Evolutionary conservation across 176 grass and related monocot species (phyloP).

Genomic region (Urochloa ruziziensis): DNA sequence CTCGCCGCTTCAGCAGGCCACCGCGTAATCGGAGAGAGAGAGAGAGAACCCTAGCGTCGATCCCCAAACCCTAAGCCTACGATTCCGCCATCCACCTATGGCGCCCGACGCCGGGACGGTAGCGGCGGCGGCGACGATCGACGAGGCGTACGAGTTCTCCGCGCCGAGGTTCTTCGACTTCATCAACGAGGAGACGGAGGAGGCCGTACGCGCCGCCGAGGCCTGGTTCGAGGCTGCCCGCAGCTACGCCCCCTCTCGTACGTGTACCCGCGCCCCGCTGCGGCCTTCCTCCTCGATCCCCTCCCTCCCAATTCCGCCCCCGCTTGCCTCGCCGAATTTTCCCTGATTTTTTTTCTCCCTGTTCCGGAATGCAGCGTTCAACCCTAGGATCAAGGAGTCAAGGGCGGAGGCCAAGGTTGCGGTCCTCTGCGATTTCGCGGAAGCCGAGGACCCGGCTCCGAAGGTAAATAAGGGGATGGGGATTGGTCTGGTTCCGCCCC

Average conservation of each 20-base stretch:
- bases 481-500: background rate
- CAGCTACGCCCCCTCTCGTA: slow-evolving; percentile 92
- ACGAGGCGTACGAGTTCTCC: slow-evolving; percentile 81
- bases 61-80: background rate
- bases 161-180: slow-evolving; percentile 93
- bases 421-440: slow-evolving; percentile 56
- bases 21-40: background rate
- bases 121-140: slow-evolving; percentile 29
- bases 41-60: background rate
- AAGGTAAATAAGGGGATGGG: slow-evolving; percentile 42
- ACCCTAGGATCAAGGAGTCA: slow-evolving; percentile 64
- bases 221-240: slow-evolving; percentile 69
- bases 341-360: background rate
- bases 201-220: slow-evolving; percentile 57
- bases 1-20: background rate
- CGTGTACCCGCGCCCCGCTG: background rate
- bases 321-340: background rate
- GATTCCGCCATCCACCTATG: slow-evolving; percentile 30
- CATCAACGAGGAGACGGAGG: slow-evolving; percentile 60
- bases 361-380: slow-evolving; percentile 53
- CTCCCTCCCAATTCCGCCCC: background rate
- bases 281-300: background rate
- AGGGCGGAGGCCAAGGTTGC: slow-evolving; percentile 57
- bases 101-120: slow-evolving; percentile 32
- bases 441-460: slow-evolving; percentile 32